Percentiles rank a stretch among this genome's conserved stretches.
phyloP scores from a whole-genome alignment of 805 yeast genomes.

The Candida ponderosae region DNA sequence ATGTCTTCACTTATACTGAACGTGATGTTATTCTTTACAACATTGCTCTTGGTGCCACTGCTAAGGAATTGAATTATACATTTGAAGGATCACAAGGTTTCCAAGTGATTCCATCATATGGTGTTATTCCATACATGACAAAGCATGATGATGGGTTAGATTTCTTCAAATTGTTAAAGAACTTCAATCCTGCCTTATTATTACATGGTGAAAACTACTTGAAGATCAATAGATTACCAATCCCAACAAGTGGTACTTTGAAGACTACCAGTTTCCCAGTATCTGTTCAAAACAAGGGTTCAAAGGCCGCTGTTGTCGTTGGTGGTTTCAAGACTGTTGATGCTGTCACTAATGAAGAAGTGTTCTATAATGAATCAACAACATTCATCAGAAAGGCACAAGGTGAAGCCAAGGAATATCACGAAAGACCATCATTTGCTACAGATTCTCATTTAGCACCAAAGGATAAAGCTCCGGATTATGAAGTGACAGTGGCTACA shows the following conservation, averaged over 20 bases:
- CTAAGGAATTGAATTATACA: slow-evolving; percentile 66
- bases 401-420: slow-evolving; percentile 41
- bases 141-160: slow-evolving; percentile 49
- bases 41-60: slow-evolving; percentile 80
- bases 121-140: slow-evolving; percentile 80
- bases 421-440: slow-evolving; percentile 51
- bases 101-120: slow-evolving; percentile 83
- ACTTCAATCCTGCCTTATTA: slow-evolving; percentile 83
- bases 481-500: slow-evolving; percentile 49
- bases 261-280: slow-evolving; percentile 60
- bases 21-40: slow-evolving; percentile 79
- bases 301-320: slow-evolving; percentile 69
- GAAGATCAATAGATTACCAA: slow-evolving; percentile 65
- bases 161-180: slow-evolving; percentile 55
- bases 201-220: slow-evolving; percentile 95
- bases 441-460: slow-evolving; percentile 59
- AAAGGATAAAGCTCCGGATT: slow-evolving; percentile 51
- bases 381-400: slow-evolving; percentile 70
- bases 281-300: slow-evolving; percentile 76
- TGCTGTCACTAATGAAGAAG: slow-evolving; percentile 52
- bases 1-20: slow-evolving; percentile 48
- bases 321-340: slow-evolving; percentile 69
- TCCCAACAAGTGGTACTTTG: slow-evolving; percentile 64
- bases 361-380: slow-evolving; percentile 79
- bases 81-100: slow-evolving; percentile 74